Conservation (phyloP, 2,329 filamentous ascomycete species). For the Colletotrichum melonis region DNA sequence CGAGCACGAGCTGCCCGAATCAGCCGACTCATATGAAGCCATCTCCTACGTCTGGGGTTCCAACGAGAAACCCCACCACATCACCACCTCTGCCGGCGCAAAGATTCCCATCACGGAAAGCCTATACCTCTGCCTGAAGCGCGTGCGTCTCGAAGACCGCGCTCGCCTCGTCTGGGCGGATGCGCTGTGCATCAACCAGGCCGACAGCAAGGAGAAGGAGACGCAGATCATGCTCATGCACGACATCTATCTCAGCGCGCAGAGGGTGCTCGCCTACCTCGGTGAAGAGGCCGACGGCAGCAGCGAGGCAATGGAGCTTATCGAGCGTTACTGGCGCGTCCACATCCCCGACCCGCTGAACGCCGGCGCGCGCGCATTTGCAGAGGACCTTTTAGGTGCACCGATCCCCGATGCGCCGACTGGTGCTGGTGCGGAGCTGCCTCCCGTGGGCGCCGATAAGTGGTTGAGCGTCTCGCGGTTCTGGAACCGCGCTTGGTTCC, state of each 20-base stretch:
- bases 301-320: constrained; percentile 24
- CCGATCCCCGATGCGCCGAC: constrained; percentile 21
- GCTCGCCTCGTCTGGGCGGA: constrained; percentile 37
- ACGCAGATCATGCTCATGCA: constrained; percentile 34
- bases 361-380: constrained; percentile 26
- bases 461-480: constrained; percentile 32
- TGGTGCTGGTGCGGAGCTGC: constrained; percentile 11
- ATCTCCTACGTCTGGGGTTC: constrained; percentile 36
- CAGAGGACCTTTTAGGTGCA: constrained; percentile 14
- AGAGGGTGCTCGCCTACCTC: constrained; percentile 43
- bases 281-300: constrained; percentile 37
- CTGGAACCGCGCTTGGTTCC: constrained; percentile 41
- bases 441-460: constrained; percentile 14
- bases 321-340: constrained; percentile 31
- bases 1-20: constrained; percentile 15
- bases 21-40: constrained; percentile 31
- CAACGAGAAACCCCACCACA: constrained; percentile 19
- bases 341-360: constrained; percentile 23
- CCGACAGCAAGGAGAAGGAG: constrained; percentile 31
- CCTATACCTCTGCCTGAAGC: constrained; percentile 26
- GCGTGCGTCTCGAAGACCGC: constrained; percentile 23
- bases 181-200: constrained; percentile 39
- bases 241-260: constrained; percentile 39
- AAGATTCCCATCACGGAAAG: constrained; percentile 27
- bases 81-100: constrained; percentile 1